These are phyloP conservation scores for Acacia pycnantha DNA, from an alignment of 331 rosid species.

Conservation along the genomic window DNA sequence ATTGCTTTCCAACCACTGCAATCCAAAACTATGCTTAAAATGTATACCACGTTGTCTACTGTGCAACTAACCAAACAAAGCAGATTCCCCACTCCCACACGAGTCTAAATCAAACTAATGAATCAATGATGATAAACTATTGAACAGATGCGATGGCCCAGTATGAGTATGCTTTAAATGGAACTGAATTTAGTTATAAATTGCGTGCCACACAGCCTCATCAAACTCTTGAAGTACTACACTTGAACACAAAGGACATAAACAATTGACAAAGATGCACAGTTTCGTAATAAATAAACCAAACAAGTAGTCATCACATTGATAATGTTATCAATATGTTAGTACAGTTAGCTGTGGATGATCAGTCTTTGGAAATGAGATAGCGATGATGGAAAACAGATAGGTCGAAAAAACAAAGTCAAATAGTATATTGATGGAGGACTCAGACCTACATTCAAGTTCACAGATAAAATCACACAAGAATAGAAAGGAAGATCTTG, in stretches of 20 bases:
- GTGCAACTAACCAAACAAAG: conserved; percentile 7
- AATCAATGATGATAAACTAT: not conserved
- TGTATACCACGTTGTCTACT: not conserved
- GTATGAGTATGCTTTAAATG: not conserved
- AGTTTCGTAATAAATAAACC: conserved; percentile 9
- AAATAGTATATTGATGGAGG: not conserved
- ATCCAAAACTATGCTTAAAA: conserved; percentile 31
- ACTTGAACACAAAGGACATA: conserved; percentile 2
- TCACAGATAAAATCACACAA: not conserved
- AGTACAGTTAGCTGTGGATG: conserved; percentile 8
- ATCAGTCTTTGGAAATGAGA: not conserved
- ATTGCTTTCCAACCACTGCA: conserved; percentile 76
- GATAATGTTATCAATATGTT: not conserved
- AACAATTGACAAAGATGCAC: conserved; percentile 2
- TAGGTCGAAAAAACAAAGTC: not conserved
- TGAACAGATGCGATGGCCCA: not conserved
- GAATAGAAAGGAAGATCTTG: not conserved
- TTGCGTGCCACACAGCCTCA: conserved; percentile 4
- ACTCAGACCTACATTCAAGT: conserved; percentile 1
- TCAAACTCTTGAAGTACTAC: not conserved
- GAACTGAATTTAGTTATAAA: not conserved
- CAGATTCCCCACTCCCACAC: not conserved
- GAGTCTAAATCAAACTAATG: not conserved
- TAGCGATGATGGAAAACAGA: not conserved
- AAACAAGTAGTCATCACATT: not conserved